Conservation (phyloP, 257 asterid genomes). For the Solanum dulcamara region DNA sequence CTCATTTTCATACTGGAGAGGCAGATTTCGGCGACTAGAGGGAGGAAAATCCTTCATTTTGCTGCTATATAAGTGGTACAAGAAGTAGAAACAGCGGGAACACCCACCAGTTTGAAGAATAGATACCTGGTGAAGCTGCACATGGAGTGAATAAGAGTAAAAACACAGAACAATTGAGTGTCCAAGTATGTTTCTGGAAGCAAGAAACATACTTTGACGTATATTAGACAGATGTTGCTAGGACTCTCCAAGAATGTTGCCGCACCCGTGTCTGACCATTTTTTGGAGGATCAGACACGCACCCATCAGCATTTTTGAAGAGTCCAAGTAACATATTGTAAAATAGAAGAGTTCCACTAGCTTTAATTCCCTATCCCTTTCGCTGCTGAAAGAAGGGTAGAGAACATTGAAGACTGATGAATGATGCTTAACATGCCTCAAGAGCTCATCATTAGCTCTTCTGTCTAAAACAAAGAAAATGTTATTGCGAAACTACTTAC, state of each 20-base stretch:
- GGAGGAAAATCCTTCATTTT: background rate
- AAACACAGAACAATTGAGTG: background rate
- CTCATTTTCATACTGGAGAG: background rate
- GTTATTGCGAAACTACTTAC: conserved; percentile 30
- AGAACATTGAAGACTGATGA: background rate
- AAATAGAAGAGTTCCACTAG: background rate
- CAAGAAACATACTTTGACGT: background rate
- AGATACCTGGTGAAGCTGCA: conserved; percentile 52
- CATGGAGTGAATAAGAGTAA: conserved; percentile 1
- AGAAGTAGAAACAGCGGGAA: conserved; percentile 23
- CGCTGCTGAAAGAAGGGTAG: background rate
- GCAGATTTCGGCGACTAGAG: background rate
- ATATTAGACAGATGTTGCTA: background rate
- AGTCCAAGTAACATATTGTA: background rate
- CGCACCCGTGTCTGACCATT: background rate
- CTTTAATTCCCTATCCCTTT: background rate
- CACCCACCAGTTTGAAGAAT: conserved; percentile 29
- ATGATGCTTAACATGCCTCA: background rate
- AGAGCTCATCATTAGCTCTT: background rate
- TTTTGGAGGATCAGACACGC: background rate
- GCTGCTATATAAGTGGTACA: conserved; percentile 25
- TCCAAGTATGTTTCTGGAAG: background rate
- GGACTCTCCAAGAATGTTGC: background rate
- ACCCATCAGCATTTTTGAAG: background rate
- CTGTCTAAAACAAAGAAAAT: background rate